These are phyloP conservation scores for Hypoxylon crocopeplum DNA, from an alignment of 495 filamentous ascomycete genomes.

Conservation along the genomic window DNA sequence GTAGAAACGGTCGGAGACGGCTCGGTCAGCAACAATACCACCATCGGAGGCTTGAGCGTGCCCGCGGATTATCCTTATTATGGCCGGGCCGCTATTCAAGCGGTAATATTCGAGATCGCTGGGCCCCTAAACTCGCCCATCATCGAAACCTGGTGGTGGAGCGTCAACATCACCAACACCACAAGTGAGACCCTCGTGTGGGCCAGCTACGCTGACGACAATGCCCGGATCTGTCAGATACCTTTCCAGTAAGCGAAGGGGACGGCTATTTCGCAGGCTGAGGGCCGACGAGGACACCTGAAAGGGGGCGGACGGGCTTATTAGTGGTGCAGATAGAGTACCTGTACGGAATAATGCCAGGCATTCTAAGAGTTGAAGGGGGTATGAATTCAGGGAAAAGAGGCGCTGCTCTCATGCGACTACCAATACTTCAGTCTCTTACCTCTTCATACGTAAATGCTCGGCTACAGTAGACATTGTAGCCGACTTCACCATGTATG, in stretches of 20 bases:
- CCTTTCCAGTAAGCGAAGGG: neutral
- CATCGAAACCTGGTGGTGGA: constrained; percentile 4
- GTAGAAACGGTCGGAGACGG: constrained; percentile 7
- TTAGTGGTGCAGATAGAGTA: too few species aligned
- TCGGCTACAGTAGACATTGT: too few species aligned
- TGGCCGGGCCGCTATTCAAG: constrained; percentile 1
- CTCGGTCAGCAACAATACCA: neutral
- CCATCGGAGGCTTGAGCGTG: neutral
- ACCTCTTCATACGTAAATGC: too few species aligned
- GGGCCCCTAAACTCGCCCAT: constrained; percentile 1
- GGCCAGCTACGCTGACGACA: constrained; percentile 9
- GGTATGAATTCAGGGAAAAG: too few species aligned
- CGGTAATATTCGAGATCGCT: constrained; percentile 1
- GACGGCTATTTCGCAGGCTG: too few species aligned
- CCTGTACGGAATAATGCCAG: too few species aligned
- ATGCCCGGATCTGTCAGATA: constrained; percentile 1
- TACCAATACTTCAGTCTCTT: too few species aligned
- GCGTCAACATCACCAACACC: neutral
- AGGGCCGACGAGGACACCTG: too few species aligned
- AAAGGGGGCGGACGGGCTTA: neutral
- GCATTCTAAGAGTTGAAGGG: too few species aligned
- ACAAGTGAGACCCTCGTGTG: neutral
- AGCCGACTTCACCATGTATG: too few species aligned
- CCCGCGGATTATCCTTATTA: constrained; percentile 4
- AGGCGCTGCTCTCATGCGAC: too few species aligned